Conservation (phyloP, 2,329 filamentous ascomycete genomes). For the Alternaria panax region DNA sequence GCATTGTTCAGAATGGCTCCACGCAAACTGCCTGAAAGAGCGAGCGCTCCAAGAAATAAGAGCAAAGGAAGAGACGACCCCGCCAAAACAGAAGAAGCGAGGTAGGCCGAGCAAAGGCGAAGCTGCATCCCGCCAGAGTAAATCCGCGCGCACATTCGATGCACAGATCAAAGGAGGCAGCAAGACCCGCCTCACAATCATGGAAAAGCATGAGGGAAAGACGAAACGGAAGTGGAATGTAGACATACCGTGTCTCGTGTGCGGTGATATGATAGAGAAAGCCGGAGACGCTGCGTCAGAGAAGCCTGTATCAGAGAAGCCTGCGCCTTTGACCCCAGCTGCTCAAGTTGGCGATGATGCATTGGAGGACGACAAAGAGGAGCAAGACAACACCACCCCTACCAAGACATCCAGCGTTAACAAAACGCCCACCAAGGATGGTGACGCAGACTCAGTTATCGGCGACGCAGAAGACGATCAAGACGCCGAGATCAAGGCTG, state of each 20-base stretch:
- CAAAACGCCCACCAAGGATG: neutral
- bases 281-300: constrained; percentile 6
- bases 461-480: neutral
- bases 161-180: constrained; percentile 15
- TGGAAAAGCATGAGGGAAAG: constrained; percentile 18
- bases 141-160: neutral
- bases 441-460: constrained; percentile 2
- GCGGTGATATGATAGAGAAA: constrained; percentile 25
- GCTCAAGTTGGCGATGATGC: constrained; percentile 1
- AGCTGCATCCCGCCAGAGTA: neutral
- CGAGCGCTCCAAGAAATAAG: constrained; percentile 20
- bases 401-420: neutral
- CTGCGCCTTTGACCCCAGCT: neutral
- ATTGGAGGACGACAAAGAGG: neutral
- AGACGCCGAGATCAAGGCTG: neutral
- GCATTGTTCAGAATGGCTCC: constrained; percentile 54
- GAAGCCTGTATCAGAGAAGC: neutral
- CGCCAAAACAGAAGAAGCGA: constrained; percentile 8
- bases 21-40: constrained; percentile 49
- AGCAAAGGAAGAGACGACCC: constrained; percentile 3
- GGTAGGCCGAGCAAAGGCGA: constrained; percentile 2
- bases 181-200: constrained; percentile 26
- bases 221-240: constrained; percentile 20
- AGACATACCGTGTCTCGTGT: constrained; percentile 30
- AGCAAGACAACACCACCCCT: neutral